Evolutionary conservation across 768 basidiomycete species (phyloP).

Genomic region (Rhizopogon sp.): DNA sequence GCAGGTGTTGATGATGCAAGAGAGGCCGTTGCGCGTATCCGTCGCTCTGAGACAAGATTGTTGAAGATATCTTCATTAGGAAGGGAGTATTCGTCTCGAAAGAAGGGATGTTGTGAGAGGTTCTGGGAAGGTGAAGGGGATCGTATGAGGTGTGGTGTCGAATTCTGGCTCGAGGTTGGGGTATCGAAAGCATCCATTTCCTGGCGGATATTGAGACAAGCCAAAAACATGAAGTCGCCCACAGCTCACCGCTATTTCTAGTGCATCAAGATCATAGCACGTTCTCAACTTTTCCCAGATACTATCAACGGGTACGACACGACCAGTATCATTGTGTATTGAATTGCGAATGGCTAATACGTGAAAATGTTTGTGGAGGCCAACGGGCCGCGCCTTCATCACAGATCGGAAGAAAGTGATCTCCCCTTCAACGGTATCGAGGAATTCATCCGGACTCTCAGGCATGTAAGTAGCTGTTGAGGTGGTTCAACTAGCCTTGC

Average conservation of each 20-base stretch:
- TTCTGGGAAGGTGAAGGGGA: conserved; percentile 71
- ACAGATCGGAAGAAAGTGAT: conserved; percentile 81
- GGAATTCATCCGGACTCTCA: conserved; percentile 35
- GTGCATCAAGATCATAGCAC: conserved; percentile 70
- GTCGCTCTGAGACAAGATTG: conserved; percentile 52
- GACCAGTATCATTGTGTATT: conserved; percentile 69
- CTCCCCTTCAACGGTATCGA: conserved; percentile 76
- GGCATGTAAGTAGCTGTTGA: background rate
- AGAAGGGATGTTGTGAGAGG: conserved; percentile 64
- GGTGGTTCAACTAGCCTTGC: background rate
- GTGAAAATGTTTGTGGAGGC: conserved; percentile 80
- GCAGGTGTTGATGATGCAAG: conserved; percentile 49
- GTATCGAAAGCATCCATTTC: conserved; percentile 46
- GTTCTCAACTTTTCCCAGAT: conserved; percentile 72
- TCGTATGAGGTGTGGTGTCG: conserved; percentile 44
- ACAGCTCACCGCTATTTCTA: conserved; percentile 63
- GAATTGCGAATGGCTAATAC: conserved; percentile 67
- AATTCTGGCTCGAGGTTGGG: conserved; percentile 32
- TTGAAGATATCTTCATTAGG: conserved; percentile 61
- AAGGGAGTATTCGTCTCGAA: conserved; percentile 61
- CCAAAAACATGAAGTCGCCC: conserved; percentile 2
- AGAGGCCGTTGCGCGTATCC: conserved; percentile 61
- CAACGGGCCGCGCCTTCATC: conserved; percentile 78
- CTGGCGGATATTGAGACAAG: conserved; percentile 17
- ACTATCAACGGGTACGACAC: conserved; percentile 49